Conservation (phyloP, 2,329 filamentous ascomycete genomes). For the Apiospora hydei region DNA sequence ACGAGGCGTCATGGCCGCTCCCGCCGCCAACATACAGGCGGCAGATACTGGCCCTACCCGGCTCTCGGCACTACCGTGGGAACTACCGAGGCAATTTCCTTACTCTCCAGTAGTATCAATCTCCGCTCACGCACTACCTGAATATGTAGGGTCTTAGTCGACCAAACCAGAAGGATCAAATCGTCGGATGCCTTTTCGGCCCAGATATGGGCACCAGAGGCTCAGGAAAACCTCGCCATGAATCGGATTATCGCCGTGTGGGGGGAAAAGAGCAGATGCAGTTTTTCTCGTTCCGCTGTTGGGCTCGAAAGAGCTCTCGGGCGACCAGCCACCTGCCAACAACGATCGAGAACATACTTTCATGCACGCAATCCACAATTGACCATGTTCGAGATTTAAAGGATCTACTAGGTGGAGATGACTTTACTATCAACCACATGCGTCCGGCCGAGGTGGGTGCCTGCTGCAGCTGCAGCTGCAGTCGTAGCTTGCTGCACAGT, state of each 20-base stretch:
- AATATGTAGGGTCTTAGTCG: background rate
- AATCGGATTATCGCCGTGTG: background rate
- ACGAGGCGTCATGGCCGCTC: background rate
- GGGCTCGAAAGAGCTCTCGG: background rate
- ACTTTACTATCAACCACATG: background rate
- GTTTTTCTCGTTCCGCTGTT: background rate
- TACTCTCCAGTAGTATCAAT: background rate
- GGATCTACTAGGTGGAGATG: background rate
- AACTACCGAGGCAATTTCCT: background rate
- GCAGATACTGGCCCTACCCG: background rate
- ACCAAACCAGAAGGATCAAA: background rate
- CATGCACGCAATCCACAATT: background rate
- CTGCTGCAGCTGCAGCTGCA: background rate
- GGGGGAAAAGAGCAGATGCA: background rate
- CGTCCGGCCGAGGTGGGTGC: background rate
- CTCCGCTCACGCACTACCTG: background rate
- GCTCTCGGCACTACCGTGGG: background rate
- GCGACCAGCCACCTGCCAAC: background rate
- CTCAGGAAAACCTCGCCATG: background rate
- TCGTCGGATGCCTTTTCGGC: background rate
- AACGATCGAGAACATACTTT: background rate
- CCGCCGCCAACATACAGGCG: background rate
- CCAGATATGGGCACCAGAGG: background rate
- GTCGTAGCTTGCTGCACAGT: background rate
- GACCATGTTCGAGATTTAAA: background rate